Conservation (phyloP, 2,329 filamentous ascomycete genomes). For the Myotisia sp. region DNA sequence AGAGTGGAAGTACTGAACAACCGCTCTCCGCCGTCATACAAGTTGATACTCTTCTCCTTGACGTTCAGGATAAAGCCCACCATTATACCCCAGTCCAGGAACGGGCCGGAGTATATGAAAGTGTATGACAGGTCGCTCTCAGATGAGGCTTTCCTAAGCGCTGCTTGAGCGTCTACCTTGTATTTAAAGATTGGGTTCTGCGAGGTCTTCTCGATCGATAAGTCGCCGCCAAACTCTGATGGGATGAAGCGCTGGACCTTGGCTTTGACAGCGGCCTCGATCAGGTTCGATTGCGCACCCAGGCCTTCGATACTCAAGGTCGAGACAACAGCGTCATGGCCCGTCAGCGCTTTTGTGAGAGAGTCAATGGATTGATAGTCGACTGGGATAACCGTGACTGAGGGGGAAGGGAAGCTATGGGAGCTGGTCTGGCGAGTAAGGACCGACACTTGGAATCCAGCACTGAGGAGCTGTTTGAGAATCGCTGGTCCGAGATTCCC, state of each 20-base stretch:
- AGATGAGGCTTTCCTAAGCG: conserved; percentile 15
- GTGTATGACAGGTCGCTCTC: conserved; percentile 17
- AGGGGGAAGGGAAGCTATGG: conserved; percentile 1
- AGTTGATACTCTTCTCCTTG: conserved; percentile 26
- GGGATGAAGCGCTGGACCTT: conserved; percentile 22
- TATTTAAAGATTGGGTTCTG: conserved; percentile 20
- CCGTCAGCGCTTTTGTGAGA: conserved; percentile 16
- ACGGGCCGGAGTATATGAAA: conserved; percentile 19
- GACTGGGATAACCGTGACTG: conserved; percentile 14
- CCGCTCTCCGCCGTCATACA: conserved; percentile 39
- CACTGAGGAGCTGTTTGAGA: conserved; percentile 16
- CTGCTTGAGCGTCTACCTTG: conserved; percentile 20
- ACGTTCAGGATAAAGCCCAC: conserved; percentile 33
- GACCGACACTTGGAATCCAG: conserved; percentile 17
- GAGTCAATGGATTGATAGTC: conserved; percentile 18
- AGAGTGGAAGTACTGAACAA: conserved; percentile 38
- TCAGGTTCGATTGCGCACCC: conserved; percentile 9
- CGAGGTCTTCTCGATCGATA: conserved; percentile 14
- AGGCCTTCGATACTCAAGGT: conserved; percentile 9
- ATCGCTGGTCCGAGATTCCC: conserved; percentile 20
- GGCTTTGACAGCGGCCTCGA: conserved; percentile 21
- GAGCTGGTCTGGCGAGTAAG: conserved; percentile 14
- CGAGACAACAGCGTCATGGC: conserved; percentile 19
- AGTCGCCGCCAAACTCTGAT: conserved; percentile 25
- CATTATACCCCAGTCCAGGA: conserved; percentile 23